A percentile compares a stretch with the other conserved stretches of the same genome.
Conservation (phyloP, 2,329 filamentous ascomycete genomes). For the Penicillium sp. region DNA sequence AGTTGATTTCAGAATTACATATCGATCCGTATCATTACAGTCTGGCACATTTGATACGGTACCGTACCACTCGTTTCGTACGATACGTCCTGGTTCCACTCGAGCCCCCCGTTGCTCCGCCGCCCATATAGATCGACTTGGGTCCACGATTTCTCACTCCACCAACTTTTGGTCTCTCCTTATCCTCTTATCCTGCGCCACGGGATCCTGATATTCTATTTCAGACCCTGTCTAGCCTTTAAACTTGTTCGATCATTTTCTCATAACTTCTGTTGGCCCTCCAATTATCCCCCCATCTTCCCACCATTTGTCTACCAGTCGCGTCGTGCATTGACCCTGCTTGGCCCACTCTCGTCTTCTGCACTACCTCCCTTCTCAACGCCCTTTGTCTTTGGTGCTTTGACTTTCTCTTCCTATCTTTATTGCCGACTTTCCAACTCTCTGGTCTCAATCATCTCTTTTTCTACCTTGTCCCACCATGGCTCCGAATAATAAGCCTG, state of each 20-base stretch:
- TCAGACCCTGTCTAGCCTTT: background rate
- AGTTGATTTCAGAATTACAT: background rate
- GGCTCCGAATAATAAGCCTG: constrained; percentile 8
- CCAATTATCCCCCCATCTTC: background rate
- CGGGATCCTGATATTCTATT: background rate
- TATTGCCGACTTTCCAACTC: background rate
- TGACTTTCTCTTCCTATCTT: too few species aligned
- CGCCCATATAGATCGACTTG: background rate
- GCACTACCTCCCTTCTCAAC: background rate
- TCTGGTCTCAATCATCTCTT: background rate
- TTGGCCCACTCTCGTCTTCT: background rate
- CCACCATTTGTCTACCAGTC: background rate
- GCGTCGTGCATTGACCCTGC: background rate
- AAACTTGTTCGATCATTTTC: background rate
- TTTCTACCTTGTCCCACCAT: background rate
- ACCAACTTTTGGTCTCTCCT: background rate
- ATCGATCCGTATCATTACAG: background rate
- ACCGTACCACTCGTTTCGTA: background rate
- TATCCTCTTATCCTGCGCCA: background rate
- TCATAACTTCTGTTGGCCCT: background rate
- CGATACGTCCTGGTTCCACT: background rate
- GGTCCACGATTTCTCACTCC: background rate
- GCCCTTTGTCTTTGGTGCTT: too few species aligned
- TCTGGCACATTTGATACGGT: background rate
- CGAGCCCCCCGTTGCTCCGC: background rate